These are phyloP conservation scores for Aspergillus sclerotiicarbonarius DNA, from an alignment of 495 filamentous ascomycete species.

Conservation along the genomic window DNA sequence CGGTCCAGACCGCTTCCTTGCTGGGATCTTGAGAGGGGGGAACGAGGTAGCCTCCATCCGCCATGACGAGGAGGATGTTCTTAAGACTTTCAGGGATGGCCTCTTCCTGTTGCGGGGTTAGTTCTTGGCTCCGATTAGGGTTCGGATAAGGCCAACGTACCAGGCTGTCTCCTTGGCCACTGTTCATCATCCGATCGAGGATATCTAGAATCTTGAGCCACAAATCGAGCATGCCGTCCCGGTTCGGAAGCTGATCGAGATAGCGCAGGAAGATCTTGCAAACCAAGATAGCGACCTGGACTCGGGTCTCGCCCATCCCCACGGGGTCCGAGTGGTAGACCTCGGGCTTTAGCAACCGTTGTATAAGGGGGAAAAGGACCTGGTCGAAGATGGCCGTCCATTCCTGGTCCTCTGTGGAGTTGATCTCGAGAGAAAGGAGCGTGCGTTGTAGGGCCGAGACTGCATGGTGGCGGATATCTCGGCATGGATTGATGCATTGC, in stretches of 20 bases:
- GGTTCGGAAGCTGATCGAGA: constrained; percentile 76
- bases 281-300: constrained; percentile 85
- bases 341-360: constrained; percentile 87
- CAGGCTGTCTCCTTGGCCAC: constrained; percentile 85
- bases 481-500: constrained; percentile 93
- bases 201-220: constrained; percentile 93
- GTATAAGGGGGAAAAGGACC: constrained; percentile 92
- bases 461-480: constrained; percentile 86
- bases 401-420: constrained; percentile 73
- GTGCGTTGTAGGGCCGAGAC: constrained; percentile 84
- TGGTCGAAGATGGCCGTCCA: constrained; percentile 95
- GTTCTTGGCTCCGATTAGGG: background rate
- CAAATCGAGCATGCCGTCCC: constrained; percentile 88
- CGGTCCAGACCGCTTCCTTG: constrained; percentile 53
- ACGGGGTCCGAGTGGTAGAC: constrained; percentile 87
- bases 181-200: constrained; percentile 95
- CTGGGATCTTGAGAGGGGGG: constrained; percentile 52
- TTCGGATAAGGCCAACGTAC: constrained; percentile 49
- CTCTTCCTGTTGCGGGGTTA: constrained; percentile 63
- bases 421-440: constrained; percentile 77
- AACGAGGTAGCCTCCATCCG: constrained; percentile 79
- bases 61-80: constrained; percentile 96
- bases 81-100: constrained; percentile 94
- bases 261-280: constrained; percentile 97
- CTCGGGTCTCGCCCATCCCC: constrained; percentile 94